phyloP scores from a whole-genome alignment of 2,329 filamentous ascomycete genomes.

The Niveomyces coronatus region DNA sequence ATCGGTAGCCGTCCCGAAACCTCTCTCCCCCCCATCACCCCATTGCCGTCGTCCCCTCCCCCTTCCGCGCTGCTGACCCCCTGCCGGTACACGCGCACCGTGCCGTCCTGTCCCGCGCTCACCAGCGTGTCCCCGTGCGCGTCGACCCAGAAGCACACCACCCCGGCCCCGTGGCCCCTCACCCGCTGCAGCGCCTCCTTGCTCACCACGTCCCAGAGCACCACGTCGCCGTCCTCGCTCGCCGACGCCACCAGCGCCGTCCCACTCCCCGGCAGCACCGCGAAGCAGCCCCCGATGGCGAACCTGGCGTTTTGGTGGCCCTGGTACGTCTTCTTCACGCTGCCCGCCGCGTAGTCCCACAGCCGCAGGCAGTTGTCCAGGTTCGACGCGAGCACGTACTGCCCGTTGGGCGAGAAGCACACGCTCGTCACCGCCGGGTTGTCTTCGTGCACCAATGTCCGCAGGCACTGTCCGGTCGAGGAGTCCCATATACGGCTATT shows the following conservation, averaged over 20 bases:
- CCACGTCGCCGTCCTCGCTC: conserved; percentile 75
- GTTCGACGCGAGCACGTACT: conserved; percentile 84
- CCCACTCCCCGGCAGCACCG: conserved; percentile 38
- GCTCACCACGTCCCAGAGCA: conserved; percentile 83
- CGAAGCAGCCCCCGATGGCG: conserved; percentile 78
- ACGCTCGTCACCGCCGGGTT: conserved; percentile 84
- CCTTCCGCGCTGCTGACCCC: conserved; percentile 10
- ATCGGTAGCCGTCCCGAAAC: conserved; percentile 44
- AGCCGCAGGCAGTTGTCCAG: conserved; percentile 82
- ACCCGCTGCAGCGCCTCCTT: conserved; percentile 72
- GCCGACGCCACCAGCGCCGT: conserved; percentile 64
- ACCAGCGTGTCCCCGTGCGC: conserved; percentile 45
- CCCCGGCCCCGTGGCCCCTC: conserved; percentile 38
- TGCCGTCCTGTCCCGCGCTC: conserved; percentile 45
- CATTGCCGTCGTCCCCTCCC: conserved; percentile 13
- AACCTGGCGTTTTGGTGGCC: conserved; percentile 79
- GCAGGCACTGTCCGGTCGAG: conserved; percentile 84
- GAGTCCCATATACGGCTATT: conserved; percentile 85
- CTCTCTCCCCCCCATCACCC: conserved; percentile 38
- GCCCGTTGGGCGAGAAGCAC: conserved; percentile 88
- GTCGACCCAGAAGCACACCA: conserved; percentile 58
- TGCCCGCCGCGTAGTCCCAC: conserved; percentile 90
- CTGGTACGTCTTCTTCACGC: conserved; percentile 94
- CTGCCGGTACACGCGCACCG: conserved; percentile 39
- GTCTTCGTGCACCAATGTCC: conserved; percentile 92